phyloP scores from a whole-genome alignment of 2,329 filamentous ascomycete genomes.

The Hypoxylon sp. region DNA sequence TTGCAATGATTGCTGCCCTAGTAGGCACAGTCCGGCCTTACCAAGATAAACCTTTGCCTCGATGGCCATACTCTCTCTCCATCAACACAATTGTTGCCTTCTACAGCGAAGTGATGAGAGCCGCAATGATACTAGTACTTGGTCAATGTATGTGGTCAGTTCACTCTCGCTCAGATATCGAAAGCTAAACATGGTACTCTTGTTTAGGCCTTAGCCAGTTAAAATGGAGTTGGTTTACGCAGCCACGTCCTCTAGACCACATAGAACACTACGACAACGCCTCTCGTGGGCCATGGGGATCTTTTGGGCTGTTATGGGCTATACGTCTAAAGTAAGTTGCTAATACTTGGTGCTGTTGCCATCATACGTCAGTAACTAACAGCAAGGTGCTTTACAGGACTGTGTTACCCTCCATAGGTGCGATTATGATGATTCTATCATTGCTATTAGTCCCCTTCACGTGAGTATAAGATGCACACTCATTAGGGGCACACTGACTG shows the following conservation, averaged over 20 bases:
- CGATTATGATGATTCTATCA: slow-evolving; percentile 26
- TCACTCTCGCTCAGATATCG: background rate
- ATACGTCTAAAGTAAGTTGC: slow-evolving; percentile 18
- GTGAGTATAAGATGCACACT: slow-evolving; percentile 7
- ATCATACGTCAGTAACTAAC: slow-evolving; percentile 1
- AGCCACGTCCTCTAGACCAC: slow-evolving; percentile 27
- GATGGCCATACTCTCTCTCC: slow-evolving; percentile 25
- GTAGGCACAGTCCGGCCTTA: slow-evolving; percentile 26
- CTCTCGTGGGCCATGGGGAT: slow-evolving; percentile 32
- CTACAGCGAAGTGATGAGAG: slow-evolving; percentile 31
- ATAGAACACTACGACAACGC: slow-evolving; percentile 32
- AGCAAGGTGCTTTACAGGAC: slow-evolving; percentile 2
- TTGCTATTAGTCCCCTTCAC: slow-evolving; percentile 28
- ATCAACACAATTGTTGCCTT: slow-evolving; percentile 28
- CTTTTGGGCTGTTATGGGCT: slow-evolving; percentile 21
- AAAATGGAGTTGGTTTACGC: slow-evolving; percentile 33
- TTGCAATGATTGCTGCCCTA: slow-evolving; percentile 27
- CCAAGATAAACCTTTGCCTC: slow-evolving; percentile 17
- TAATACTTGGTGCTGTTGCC: background rate
- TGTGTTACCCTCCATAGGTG: slow-evolving; percentile 24
- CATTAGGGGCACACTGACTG: background rate
- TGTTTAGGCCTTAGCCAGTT: slow-evolving; percentile 28
- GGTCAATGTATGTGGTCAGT: slow-evolving; percentile 18
- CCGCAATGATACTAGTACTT: slow-evolving; percentile 28
- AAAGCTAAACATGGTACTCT: background rate